Evolutionary conservation across 2,329 filamentous ascomycete species (phyloP).

Genomic region (Neocatenulostroma microsporum): DNA sequence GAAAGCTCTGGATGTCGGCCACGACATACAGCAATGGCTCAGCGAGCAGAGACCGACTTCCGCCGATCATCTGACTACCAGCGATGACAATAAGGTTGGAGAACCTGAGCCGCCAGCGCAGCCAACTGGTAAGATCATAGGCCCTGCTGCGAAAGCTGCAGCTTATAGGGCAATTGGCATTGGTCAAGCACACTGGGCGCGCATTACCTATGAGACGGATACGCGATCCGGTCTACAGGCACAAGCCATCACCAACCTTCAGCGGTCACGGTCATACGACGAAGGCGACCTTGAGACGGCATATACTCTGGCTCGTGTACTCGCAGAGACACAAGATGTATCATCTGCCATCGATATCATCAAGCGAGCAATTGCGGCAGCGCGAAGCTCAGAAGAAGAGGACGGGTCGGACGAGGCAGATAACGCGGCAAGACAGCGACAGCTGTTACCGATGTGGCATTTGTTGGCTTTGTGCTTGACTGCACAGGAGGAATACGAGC

Average conservation of each 20-base stretch:
- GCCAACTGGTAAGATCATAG: constrained; percentile 34
- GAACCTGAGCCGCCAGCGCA: constrained; percentile 5
- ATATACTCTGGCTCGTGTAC: constrained; percentile 73
- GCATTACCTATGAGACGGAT: constrained; percentile 67
- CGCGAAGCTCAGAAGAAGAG: constrained; percentile 3
- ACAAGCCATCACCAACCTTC: constrained; percentile 68
- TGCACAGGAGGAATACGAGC: constrained; percentile 73
- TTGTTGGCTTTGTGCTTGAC: constrained; percentile 78
- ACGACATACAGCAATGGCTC: constrained; percentile 67
- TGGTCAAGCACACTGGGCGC: constrained; percentile 79
- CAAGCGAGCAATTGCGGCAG: constrained; percentile 61
- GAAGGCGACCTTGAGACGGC: constrained; percentile 54
- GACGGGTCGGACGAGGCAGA: constrained; percentile 11
- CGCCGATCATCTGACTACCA: constrained; percentile 12
- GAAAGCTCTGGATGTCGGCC: constrained; percentile 64
- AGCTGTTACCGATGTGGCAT: constrained; percentile 81
- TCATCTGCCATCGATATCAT: constrained; percentile 72
- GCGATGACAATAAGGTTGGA: constrained; percentile 22
- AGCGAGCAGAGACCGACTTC: constrained; percentile 46
- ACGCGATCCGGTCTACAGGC: constrained; percentile 63
- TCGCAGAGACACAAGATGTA: constrained; percentile 79
- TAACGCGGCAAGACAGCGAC: constrained; percentile 44
- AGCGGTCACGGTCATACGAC: constrained; percentile 50
- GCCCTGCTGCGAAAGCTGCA: constrained; percentile 55
- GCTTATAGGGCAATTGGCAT: constrained; percentile 81